Base-by-base conservation (phyloP, 495 filamentous ascomycete species). In the Monascus purpureus region DNA sequence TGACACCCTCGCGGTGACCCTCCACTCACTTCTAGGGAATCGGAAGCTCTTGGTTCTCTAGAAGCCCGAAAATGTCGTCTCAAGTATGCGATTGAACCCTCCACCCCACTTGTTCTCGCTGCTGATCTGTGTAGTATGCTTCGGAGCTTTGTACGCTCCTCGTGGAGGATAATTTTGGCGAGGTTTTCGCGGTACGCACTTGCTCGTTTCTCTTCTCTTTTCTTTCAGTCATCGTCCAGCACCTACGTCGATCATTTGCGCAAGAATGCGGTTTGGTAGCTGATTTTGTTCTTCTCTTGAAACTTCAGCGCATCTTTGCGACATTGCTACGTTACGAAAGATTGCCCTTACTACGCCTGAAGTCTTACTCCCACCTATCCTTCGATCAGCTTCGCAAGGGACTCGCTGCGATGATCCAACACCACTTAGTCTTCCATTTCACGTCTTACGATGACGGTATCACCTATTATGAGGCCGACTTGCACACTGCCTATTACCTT, bases 101-200 rank as follows among this genome's bases (percentile, higher is more conserved):
- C 24, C 35, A 27, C 26, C n/a, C n/a, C n/a, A n/a, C n/a, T n/a
- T n/a, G n/a, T n/a, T n/a, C n/a, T n/a, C n/a, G n/a, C 71, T 70
- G 35, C 44, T 29, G 1, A 15, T 17, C 54, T 67, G 29, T 15
- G 17, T 29, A 73, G 63, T 63, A 80, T 44, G 63, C 70, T 26
- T 68, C 72, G 47, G 81, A 96, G 70, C 78, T 96, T 31, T 93
- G 83, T 59, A 65, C 73, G 55, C 74, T 94, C 45, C 70, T 95
- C n/a, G 74, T 95, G 28, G 70, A 83, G 37, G 83, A 94, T 45
- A 68, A 80, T 13, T 83, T 86, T 54, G 90, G 90, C 41, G 81
- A 93, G 46, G 68, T 97, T 17, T 80, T 82, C 31, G 82, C 82
- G 49, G 88, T 96, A 77, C 45, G 83, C 67, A 20, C 34, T 12